Percentiles rank a stretch among this genome's conserved stretches.
Conservation (phyloP, 441 rosid genomes). For the Manihot esculenta region DNA sequence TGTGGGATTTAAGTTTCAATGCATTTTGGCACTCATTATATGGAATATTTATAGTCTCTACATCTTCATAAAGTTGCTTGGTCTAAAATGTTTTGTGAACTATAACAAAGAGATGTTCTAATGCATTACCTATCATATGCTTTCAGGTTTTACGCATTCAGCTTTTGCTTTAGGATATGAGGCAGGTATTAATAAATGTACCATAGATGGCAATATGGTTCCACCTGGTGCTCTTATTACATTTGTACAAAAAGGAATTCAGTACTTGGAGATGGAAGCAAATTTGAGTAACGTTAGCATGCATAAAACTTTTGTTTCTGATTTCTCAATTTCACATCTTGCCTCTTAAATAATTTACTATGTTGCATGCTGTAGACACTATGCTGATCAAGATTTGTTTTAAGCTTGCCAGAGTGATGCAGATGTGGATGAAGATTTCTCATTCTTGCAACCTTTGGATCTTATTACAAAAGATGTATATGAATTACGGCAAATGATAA, state of each 20-base stretch:
- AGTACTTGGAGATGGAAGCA: slow-evolving; percentile 98
- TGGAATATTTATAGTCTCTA: neutral
- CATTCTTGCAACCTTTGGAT: slow-evolving; percentile 94
- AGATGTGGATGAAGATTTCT: slow-evolving; percentile 94
- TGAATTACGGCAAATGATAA: slow-evolving; percentile 74
- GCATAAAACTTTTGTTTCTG: slow-evolving; percentile 22
- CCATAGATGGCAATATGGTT: slow-evolving; percentile 91
- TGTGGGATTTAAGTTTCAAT: neutral
- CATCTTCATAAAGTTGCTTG: neutral
- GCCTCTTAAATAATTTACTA: slow-evolving; percentile 6
- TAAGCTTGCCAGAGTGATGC: slow-evolving; percentile 64
- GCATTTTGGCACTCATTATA: too few relatives aligned
- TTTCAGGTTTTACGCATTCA: slow-evolving; percentile 84
- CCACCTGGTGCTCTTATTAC: slow-evolving; percentile 95
- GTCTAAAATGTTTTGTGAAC: neutral
- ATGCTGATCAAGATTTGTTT: slow-evolving; percentile 35
- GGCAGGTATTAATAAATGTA: slow-evolving; percentile 85
- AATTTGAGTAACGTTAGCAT: slow-evolving; percentile 79
- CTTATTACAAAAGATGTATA: slow-evolving; percentile 84
- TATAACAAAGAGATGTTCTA: slow-evolving; percentile 7
- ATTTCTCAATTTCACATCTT: neutral
- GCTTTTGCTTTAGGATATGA: slow-evolving; percentile 96
- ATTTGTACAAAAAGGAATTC: slow-evolving; percentile 90
- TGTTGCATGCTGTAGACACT: slow-evolving; percentile 15
- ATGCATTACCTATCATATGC: slow-evolving; percentile 5